A percentile compares a stretch with the other conserved stretches of the same genome.
Evolutionary conservation across 148 eudicot genomes (phyloP).

Genomic region (Amaranthus hypochondriacus): DNA sequence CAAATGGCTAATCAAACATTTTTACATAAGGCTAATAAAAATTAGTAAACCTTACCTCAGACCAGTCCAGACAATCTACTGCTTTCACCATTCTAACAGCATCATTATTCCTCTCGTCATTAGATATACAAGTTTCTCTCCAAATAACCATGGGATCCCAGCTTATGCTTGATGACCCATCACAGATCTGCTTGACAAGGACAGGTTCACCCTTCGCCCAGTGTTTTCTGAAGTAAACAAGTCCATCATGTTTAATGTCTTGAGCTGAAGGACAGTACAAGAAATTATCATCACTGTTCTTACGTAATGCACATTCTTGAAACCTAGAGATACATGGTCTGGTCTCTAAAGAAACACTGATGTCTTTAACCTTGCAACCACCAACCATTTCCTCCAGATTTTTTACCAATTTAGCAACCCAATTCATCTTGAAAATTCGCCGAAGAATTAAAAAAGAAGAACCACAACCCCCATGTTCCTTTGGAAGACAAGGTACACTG

Average conservation of each 20-base stretch:
- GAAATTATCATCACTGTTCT: conserved; percentile 47
- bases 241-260: conserved; percentile 62
- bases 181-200: conserved; percentile 65
- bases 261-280: conserved; percentile 65
- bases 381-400: conserved; percentile 88
- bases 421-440: conserved; percentile 91
- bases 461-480: conserved; percentile 78
- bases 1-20: background rate
- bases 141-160: conserved; percentile 91
- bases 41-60: conserved; percentile 53
- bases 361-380: conserved; percentile 60
- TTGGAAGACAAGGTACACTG: conserved; percentile 76
- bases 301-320: conserved; percentile 46
- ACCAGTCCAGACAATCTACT: conserved; percentile 68
- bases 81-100: conserved; percentile 70
- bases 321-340: conserved; percentile 28
- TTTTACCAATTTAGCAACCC: conserved; percentile 94
- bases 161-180: conserved; percentile 48
- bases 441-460: conserved; percentile 47
- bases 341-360: conserved; percentile 24
- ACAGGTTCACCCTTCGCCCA: conserved; percentile 84
- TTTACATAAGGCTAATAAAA: background rate
- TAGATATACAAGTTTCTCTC: conserved; percentile 66
- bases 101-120: conserved; percentile 67
- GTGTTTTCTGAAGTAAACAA: conserved; percentile 60